Evolutionary conservation across 2,329 filamentous ascomycete species (phyloP).

Genomic region (Pyrenophora seminiperda): DNA sequence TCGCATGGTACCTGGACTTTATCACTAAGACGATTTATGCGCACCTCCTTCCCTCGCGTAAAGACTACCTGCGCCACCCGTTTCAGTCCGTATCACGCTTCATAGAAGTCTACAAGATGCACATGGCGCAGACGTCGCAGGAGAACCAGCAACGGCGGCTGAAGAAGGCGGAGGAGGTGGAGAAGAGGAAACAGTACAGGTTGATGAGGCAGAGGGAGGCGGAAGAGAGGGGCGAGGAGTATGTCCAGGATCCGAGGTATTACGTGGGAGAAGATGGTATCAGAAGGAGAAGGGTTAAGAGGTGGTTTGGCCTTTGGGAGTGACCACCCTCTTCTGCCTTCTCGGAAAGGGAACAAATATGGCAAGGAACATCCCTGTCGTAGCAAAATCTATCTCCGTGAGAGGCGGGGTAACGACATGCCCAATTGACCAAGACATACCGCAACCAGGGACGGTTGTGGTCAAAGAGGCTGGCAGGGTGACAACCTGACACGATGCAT

Average conservation of each 20-base stretch:
- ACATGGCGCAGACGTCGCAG: slow-evolving; percentile 72
- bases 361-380: neutral
- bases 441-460: neutral
- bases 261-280: slow-evolving; percentile 49
- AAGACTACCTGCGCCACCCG: slow-evolving; percentile 72
- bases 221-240: slow-evolving; percentile 42
- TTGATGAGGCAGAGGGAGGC: slow-evolving; percentile 56
- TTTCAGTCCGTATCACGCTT: slow-evolving; percentile 68
- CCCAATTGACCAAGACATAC: neutral
- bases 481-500: too few species aligned
- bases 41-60: slow-evolving; percentile 75
- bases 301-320: slow-evolving; percentile 81
- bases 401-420: too few species aligned
- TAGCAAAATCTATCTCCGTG: too few species aligned
- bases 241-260: slow-evolving; percentile 45
- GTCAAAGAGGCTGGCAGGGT: neutral
- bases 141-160: slow-evolving; percentile 73
- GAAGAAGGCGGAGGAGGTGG: slow-evolving; percentile 79
- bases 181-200: slow-evolving; percentile 83
- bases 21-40: slow-evolving; percentile 76
- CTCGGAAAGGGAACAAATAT: neutral
- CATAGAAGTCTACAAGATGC: slow-evolving; percentile 74
- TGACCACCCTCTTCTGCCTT: slow-evolving; percentile 14
- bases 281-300: slow-evolving; percentile 67
- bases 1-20: slow-evolving; percentile 80